A percentile compares a stretch with the other conserved stretches of the same genome.
These are phyloP conservation scores for Aureobasidium sp. DNA, from an alignment of 2,329 filamentous ascomycete species.

Conservation along the genomic window DNA sequence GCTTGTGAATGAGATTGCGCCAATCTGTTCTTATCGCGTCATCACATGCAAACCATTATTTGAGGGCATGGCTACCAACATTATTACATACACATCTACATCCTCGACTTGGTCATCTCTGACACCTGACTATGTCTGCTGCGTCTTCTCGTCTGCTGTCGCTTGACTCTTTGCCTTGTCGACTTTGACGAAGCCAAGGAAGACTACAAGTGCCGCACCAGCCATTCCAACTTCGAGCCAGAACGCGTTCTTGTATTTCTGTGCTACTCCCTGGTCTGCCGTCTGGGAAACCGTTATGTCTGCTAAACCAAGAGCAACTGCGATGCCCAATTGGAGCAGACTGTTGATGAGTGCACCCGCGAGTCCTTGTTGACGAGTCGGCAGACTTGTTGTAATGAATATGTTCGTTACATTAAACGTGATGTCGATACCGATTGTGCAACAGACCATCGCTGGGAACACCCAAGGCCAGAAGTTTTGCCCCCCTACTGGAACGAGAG, in stretches of 20 bases:
- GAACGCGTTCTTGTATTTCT: constrained; percentile 14
- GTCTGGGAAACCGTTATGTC: constrained; percentile 52
- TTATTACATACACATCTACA: not conserved
- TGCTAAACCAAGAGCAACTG: constrained; percentile 60
- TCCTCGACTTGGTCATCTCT: not conserved
- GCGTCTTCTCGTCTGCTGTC: constrained; percentile 45
- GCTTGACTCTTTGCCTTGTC: constrained; percentile 48
- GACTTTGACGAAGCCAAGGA: constrained; percentile 12
- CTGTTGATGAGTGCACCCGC: constrained; percentile 65
- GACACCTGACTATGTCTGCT: not conserved
- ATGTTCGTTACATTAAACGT: constrained; percentile 68
- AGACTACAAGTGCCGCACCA: constrained; percentile 9
- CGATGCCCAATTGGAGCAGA: constrained; percentile 62
- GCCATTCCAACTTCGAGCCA: constrained; percentile 14
- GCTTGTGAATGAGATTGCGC: constrained; percentile 4
- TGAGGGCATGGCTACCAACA: not conserved
- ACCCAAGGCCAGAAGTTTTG: constrained; percentile 63
- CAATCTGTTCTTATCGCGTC: constrained; percentile 2
- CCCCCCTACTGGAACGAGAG: constrained; percentile 46
- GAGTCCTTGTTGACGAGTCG: constrained; percentile 57
- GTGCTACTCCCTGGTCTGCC: constrained; percentile 16
- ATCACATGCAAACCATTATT: not conserved
- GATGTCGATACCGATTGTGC: constrained; percentile 66
- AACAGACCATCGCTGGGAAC: constrained; percentile 61
- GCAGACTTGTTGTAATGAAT: constrained; percentile 63